phyloP scores from a whole-genome alignment of 371 early-diverging fungal genomes.

The Antonospora locustae region DNA sequence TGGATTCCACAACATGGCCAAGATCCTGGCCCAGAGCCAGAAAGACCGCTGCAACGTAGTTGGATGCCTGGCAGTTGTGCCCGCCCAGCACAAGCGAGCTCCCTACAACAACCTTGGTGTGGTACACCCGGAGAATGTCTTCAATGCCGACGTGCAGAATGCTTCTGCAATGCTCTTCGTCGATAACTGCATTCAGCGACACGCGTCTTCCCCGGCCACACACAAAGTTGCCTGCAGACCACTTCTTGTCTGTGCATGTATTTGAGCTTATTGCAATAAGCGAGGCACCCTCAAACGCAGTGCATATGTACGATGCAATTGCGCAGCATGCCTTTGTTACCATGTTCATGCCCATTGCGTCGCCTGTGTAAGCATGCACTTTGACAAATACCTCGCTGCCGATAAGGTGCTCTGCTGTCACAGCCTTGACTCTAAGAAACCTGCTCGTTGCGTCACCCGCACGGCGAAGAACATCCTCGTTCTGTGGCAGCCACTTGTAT shows the following conservation, averaged over 20 bases:
- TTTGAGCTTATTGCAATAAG: slow-evolving; percentile 68
- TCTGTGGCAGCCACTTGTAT: slow-evolving; percentile 21
- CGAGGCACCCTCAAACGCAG: slow-evolving; percentile 2
- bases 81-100: slow-evolving; percentile 88
- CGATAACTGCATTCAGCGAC: slow-evolving; percentile 17
- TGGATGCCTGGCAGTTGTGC: slow-evolving; percentile 84
- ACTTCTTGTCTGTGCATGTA: slow-evolving; percentile 89
- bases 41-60: slow-evolving; percentile 77
- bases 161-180: slow-evolving; percentile 2
- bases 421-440: slow-evolving; percentile 19
- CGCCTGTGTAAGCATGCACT: slow-evolving; percentile 68
- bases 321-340: slow-evolving; percentile 79
- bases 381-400: slow-evolving; percentile 19
- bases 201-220: slow-evolving; percentile 67
- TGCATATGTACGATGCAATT: slow-evolving; percentile 22
- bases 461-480: slow-evolving; percentile 6
- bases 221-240: slow-evolving; percentile 84
- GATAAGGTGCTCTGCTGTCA: slow-evolving; percentile 19
- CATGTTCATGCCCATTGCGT: slow-evolving; percentile 98
- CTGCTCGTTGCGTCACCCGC: slow-evolving; percentile 19
- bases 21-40: slow-evolving; percentile 87
- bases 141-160: slow-evolving; percentile 20
- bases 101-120: slow-evolving; percentile 55
- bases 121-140: slow-evolving; percentile 16
- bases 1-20: slow-evolving; percentile 81